Evolutionary conservation across 169 alveolate species (phyloP).

Genomic region (Plasmodium billcollinsi): DNA sequence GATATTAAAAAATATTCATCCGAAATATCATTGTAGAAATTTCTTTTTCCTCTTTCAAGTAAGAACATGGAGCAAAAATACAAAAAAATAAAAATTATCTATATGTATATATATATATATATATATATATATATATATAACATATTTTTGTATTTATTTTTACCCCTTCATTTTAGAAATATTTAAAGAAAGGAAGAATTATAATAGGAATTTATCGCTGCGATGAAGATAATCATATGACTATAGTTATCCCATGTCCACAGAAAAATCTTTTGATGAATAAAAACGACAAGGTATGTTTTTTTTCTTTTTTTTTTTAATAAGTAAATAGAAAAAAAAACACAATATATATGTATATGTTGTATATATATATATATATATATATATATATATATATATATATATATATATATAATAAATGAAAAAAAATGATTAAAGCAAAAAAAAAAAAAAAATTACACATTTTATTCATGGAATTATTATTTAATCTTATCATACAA

Average conservation of each 20-base stretch:
- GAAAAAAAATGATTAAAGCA: too few relatives aligned
- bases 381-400: neutral
- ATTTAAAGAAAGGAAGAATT: conserved; percentile 47
- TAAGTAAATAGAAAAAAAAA: conserved; percentile 1
- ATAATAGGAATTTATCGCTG: conserved; percentile 69
- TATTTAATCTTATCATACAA: too few relatives aligned
- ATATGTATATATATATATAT: neutral
- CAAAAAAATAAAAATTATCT: neutral
- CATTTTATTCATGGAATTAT: too few relatives aligned
- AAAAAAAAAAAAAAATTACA: too few relatives aligned
- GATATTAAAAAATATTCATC: conserved; percentile 22
- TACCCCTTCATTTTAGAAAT: conserved; percentile 25
- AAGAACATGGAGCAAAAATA: neutral
- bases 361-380: neutral
- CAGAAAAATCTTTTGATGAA: conserved; percentile 67
- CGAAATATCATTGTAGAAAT: conserved; percentile 38
- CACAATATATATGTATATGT: neutral
- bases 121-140: neutral
- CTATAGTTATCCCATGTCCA: conserved; percentile 76
- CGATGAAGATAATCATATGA: conserved; percentile 66
- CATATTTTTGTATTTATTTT: neutral
- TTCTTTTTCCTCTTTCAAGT: conserved; percentile 71
- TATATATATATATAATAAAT: too few relatives aligned
- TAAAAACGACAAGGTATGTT: conserved; percentile 55
- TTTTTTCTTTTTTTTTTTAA: neutral